Evolutionary conservation across 345 rosid species (phyloP), one percentile per base, ranked within the genome.

Genomic region (Syzygium oleosum): DNA sequence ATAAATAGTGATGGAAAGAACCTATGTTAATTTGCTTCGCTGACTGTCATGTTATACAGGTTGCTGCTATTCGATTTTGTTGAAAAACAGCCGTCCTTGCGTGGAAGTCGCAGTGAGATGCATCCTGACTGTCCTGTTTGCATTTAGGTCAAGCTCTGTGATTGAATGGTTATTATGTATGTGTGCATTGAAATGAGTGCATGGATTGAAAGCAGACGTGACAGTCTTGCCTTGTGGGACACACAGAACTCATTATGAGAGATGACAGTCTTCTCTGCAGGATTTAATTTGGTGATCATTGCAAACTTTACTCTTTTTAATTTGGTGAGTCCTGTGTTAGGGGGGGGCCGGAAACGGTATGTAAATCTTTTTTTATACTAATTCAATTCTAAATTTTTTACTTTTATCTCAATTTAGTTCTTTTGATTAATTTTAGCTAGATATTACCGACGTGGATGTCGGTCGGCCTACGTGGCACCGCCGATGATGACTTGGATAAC

Each of bases 111-210:
- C 95, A 58, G 96, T 34, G 38, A 34, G 38, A 34, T 94, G 98
- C 98, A 93, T 88, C 99, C 94, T 23, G 96, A 94, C 78, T 96
- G 98, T 73, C 98, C 98, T 23, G 94, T 97, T 84, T 96, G 98
- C 88, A 38, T 96, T 94, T 65, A 97, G 98, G 98, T 97, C 89
- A 59, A 61, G 46, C 61, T 2, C 19, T 79, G 43, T 13, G 9
- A 85, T 41, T 43, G 52, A 5, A 5, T 0, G n/a, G 41, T 46
- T 68, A 25, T 43, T 34, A 51, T 56, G 43, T 34, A 51, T 56
- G 43, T 31, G 9, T 41, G 21, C 78, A 27, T 43, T 9, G 11
- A 65, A 43, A 23, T 21, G 54, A 68, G 41, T 5, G 53, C 13
- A 52, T 52, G 5, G 13, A 52, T 52, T 12, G 53, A 52, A 7